Evolutionary conservation across 75 land plant genomes (phyloP).

Genomic region (Ceratopteris richardii): DNA sequence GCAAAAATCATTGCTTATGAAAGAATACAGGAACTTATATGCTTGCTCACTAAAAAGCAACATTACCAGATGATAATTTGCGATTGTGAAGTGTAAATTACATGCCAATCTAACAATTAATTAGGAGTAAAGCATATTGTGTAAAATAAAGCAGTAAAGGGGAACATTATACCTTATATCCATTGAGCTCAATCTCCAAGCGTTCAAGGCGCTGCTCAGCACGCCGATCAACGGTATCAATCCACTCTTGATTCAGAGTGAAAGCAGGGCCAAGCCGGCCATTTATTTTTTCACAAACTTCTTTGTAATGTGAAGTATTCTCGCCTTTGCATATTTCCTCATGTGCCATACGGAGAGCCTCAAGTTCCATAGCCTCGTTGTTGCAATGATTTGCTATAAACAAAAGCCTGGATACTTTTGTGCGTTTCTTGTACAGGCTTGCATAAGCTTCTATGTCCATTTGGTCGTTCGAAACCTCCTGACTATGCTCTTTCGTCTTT

Average conservation of each 20-base stretch:
- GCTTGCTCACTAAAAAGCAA: too few relatives aligned
- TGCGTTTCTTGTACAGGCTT: conserved; percentile 70
- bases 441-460: conserved; percentile 90
- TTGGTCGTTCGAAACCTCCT: conserved; percentile 36
- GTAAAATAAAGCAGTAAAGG: too few relatives aligned
- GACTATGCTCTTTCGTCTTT: too few relatives aligned
- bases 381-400: conserved; percentile 74
- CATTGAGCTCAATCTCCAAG: conserved; percentile 86
- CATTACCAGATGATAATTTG: too few relatives aligned
- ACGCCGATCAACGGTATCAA: conserved; percentile 57
- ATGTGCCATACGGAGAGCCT: conserved; percentile 87
- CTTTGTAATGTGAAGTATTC: conserved; percentile 55
- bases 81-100: too few relatives aligned
- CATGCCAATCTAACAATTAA: too few relatives aligned
- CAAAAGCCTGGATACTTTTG: conserved; percentile 54
- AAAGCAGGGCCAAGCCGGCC: conserved; percentile 52
- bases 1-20: too few relatives aligned
- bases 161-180: conserved; percentile 69
- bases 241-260: conserved; percentile 59
- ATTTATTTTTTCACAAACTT: conserved; percentile 68
- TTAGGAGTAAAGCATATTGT: too few relatives aligned
- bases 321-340: conserved; percentile 85
- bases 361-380: conserved; percentile 48
- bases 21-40: too few relatives aligned
- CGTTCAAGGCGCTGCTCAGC: conserved; percentile 71